Conservation (phyloP, 2,329 filamentous ascomycete genomes). For the Penicillium sp. region DNA sequence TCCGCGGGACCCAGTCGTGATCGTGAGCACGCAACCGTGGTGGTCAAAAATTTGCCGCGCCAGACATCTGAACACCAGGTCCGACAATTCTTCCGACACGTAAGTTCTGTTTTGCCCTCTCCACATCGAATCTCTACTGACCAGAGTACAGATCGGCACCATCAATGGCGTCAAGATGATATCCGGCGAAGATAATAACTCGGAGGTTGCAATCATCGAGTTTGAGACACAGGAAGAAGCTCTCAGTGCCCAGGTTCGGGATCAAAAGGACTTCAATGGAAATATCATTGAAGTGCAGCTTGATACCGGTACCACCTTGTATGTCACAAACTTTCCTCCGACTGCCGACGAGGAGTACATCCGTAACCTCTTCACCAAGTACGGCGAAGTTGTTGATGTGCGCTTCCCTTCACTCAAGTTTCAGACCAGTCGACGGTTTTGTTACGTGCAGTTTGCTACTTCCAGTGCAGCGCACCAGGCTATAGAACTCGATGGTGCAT, state of each 20-base stretch:
- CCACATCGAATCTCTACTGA: constrained; percentile 6
- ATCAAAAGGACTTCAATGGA: constrained; percentile 73
- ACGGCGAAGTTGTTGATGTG: constrained; percentile 77
- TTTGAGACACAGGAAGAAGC: constrained; percentile 79
- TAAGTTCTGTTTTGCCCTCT: constrained; percentile 27
- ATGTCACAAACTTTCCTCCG: constrained; percentile 80
- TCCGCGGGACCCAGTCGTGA: constrained; percentile 62
- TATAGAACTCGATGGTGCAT: constrained; percentile 65
- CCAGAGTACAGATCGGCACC: constrained; percentile 58
- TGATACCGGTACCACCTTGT: constrained; percentile 75
- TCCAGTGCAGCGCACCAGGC: constrained; percentile 65
- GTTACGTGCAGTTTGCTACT: constrained; percentile 84
- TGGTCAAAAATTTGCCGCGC: constrained; percentile 70
- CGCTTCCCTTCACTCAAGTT: constrained; percentile 88
- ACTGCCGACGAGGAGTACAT: constrained; percentile 49
- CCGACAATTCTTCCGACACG: constrained; percentile 82
- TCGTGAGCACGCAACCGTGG: constrained; percentile 81
- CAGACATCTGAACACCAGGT: constrained; percentile 68
- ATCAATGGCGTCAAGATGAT: constrained; percentile 72
- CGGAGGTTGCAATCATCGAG: constrained; percentile 72
- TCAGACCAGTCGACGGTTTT: constrained; percentile 85
- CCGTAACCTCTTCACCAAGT: constrained; percentile 57
- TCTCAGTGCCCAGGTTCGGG: constrained; percentile 70
- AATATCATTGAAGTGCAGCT: constrained; percentile 68
- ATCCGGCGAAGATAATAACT: constrained; percentile 56